Percentiles rank a stretch among this genome's conserved stretches.
Conservation (phyloP, 2,329 filamentous ascomycete genomes). For the Fusarium sp. region DNA sequence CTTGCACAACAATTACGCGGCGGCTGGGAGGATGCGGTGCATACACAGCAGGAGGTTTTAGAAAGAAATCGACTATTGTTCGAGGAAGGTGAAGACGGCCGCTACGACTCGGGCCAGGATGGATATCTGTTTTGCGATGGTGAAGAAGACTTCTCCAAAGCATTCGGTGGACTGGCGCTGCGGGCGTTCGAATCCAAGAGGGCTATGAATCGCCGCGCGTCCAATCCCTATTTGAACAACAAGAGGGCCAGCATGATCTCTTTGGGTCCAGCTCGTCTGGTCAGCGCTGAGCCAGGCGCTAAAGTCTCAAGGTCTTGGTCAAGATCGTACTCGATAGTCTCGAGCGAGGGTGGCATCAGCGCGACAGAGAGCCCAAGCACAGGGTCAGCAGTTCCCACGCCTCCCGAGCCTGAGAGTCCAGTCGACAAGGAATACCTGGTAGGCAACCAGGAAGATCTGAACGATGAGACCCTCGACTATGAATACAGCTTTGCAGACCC, state of each 20-base stretch:
- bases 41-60: conserved; percentile 54
- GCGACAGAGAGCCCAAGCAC: conserved; percentile 56
- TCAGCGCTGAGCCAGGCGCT: conserved; percentile 39
- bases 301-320: conserved; percentile 42
- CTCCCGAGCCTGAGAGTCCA: conserved; percentile 56
- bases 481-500: conserved; percentile 53
- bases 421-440: conserved; percentile 49
- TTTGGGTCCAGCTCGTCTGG: conserved; percentile 40
- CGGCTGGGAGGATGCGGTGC: conserved; percentile 57
- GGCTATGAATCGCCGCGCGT: conserved; percentile 42
- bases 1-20: conserved; percentile 57
- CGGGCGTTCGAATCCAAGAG: conserved; percentile 50
- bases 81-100: conserved; percentile 49
- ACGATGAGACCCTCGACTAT: conserved; percentile 48
- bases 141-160: conserved; percentile 51
- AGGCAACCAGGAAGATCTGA: conserved; percentile 38
- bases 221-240: conserved; percentile 35
- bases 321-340: conserved; percentile 53
- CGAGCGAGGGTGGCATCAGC: conserved; percentile 56
- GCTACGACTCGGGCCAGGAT: conserved; percentile 33
- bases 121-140: conserved; percentile 36
- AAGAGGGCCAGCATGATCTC: conserved; percentile 48
- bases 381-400: conserved; percentile 55
- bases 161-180: conserved; percentile 57
- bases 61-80: conserved; percentile 54